Base-by-base conservation (phyloP, 148 eudicot species). In the Beta vulgaris region DNA sequence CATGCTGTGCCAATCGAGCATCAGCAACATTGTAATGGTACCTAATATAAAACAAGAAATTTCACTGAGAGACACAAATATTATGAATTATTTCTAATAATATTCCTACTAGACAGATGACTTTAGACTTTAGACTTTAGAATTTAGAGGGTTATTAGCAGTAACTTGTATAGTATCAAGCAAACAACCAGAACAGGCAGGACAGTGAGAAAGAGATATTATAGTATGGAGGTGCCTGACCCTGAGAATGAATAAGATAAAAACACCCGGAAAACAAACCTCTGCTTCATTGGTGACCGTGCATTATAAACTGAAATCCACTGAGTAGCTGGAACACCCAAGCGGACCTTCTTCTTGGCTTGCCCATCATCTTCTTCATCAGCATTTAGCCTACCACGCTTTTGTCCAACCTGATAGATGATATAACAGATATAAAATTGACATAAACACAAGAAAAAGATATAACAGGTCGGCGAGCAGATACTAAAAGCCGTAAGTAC, bases 1-100 rank as follows among this genome's bases (percentile, higher is more conserved):
- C 93, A 78, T 92, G 98, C 69, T 92, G 96, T 57, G 83, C 86
- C 80, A 92, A 85, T 77, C 98, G 85, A 67, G 83, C 85, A 83
- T 92, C 96, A n/a, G 96, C 88, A 34, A 92, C 96, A 82, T 92
- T 92, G 76, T 90, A 92, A 78, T 92, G 98, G 79, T 92, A 92
- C 82, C 98, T 92, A 77, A 2, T 46, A 35, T 37, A 48, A 63
- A 62, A 11, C 35, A 64, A 65, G 8, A 62, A 66, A 23, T 15
- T 40, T 75, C 66, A 66, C 39, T 57, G 54, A 69, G 49, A 21
- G 19, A 32, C 21, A 19, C 6, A 32, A 7, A 32, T n/a, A n/a
- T n/a, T n/a, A n/a, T n/a, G n/a, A n/a, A n/a, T n/a, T n/a, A n/a
- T n/a, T n/a, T n/a, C n/a, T n/a, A n/a, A n/a, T n/a, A n/a, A n/a